Base-by-base conservation (phyloP, 2,329 filamentous ascomycete genomes). In the Emericellopsis atlantica region DNA sequence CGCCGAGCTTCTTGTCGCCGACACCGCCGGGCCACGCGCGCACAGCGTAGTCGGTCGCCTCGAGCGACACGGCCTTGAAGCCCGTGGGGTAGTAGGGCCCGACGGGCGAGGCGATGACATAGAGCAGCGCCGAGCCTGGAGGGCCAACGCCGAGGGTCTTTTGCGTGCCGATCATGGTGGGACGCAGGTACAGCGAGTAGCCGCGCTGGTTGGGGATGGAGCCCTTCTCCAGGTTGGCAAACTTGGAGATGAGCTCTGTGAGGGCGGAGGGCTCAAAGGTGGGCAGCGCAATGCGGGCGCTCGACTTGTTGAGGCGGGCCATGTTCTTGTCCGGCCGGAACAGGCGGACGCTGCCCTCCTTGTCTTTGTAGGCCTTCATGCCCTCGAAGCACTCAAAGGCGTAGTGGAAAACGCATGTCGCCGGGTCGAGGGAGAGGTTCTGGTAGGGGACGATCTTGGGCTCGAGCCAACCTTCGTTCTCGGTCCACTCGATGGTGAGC, bases 311-410 rank as follows among this genome's bases (percentile, higher is more conserved):
- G 63, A 98, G 67, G 45, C 92, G 83, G 48, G 72, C 80, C 90
- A 96, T 96, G 71, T 98, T 98, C 74, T 79, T 92, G 60, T 94
- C 83, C 2, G 92, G 92, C 29, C 92, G 79, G 74, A 98, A 98
- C 41, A 98, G 71, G 42, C 90, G 81, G 51, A 95, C 76, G 44
- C 79, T 67, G 51, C 86, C 86, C 35, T 76, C 59, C 54, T 74
- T 77, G 66, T 94, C 87, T 64, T 90, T 93, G 74, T 98, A 98
- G 45, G 92, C 92, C 71, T 98, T 98, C 88, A 96, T 95, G 51
- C 92, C 92, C 70, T 98, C 92, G 64, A 98, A 98, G 61, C 84
- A 92, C 64, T 93, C 86, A 58, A 96, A 96, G 38, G 87, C 92
- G 65, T 98, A 98, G 74, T 98, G 92, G 67, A 98, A 90, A 47